Evolutionary conservation across 2,329 filamentous ascomycete genomes (phyloP), one percentile per base, ranked within the genome.

Genomic region (Aspergillus sp.): DNA sequence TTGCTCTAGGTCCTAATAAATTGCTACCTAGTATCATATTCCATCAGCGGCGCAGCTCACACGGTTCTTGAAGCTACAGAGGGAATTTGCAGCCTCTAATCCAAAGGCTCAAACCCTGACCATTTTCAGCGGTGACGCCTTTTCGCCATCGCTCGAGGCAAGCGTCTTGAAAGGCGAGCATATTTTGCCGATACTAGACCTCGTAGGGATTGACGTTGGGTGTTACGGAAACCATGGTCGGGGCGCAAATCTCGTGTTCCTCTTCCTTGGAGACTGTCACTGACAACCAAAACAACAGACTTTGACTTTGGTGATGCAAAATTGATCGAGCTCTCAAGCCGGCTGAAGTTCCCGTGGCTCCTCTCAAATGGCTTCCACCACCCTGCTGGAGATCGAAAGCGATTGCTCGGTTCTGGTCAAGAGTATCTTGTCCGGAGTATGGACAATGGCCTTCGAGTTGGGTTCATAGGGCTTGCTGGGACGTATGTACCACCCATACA

Each of bases 161-260:
- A 56, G 54, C 32, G 44, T 64, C 22, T 39, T 64, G 30, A 58
- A 57, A 48, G 62, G 62, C 12, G 62, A 59, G 22, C 62, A 64
- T 9, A 59, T 62, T 47, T 47, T 50, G 22, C 60, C 62, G 5
- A n/a, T 64, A 11, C 34, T 64, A n/a, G 54, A 62, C 30, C 30
- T 48, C 20, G 39, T 62, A 13, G 43, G 48, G 5, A 41, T 64
- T 15, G 60, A 62, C 43, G 32, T 61, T 12, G 62, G 53, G 15
- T 61, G 60, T 41, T 62, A 62, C 34, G 62, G 62, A 6, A 62
- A 64, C 36, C 62, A 64, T 56, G 62, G 60, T 62, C 39, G n/a
- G 55, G 34, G 36, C 44, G 9, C 38, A 22, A 36, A 5, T n/a
- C 34, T 30, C 26, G 9, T 30, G 26, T 41, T 32, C 22, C 22